phyloP scores from a whole-genome alignment of 352 stramenopile genomes.

The Phytophthora ohioensis region DNA sequence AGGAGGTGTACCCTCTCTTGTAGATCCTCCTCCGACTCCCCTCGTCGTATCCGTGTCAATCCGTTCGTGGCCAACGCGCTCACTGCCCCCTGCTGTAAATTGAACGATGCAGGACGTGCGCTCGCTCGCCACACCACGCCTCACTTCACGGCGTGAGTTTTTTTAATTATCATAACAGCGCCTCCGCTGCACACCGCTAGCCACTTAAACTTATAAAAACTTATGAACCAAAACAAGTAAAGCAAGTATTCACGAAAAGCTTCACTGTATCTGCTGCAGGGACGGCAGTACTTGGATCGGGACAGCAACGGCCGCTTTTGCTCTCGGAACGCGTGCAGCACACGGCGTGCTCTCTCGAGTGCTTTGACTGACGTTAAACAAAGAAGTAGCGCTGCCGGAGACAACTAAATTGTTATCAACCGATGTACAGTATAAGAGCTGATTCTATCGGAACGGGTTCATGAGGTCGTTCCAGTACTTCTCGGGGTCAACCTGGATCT shows the following conservation, averaged over 20 bases:
- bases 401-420: too few species aligned
- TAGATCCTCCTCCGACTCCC: background rate
- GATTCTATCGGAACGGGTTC: slow-evolving; percentile 82
- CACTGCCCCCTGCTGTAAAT: background rate
- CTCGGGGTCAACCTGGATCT: slow-evolving; percentile 69
- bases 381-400: too few species aligned
- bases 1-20: background rate
- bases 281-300: too few species aligned
- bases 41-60: background rate
- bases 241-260: background rate
- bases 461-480: slow-evolving; percentile 76
- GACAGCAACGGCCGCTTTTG: too few species aligned
- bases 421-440: slow-evolving; percentile 64
- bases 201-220: background rate
- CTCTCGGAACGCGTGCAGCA: too few species aligned
- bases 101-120: background rate
- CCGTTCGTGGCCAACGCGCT: background rate
- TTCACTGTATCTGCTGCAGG: background rate
- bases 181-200: background rate
- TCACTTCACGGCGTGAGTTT: background rate
- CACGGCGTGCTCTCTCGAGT: too few species aligned
- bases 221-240: background rate
- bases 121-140: background rate
- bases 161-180: slow-evolving; percentile 12
- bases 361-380: too few species aligned